Evolutionary conservation across 345 rosid species (phyloP), one percentile per base, ranked within the genome.

Genomic region (Crucihimalaya himalaica): DNA sequence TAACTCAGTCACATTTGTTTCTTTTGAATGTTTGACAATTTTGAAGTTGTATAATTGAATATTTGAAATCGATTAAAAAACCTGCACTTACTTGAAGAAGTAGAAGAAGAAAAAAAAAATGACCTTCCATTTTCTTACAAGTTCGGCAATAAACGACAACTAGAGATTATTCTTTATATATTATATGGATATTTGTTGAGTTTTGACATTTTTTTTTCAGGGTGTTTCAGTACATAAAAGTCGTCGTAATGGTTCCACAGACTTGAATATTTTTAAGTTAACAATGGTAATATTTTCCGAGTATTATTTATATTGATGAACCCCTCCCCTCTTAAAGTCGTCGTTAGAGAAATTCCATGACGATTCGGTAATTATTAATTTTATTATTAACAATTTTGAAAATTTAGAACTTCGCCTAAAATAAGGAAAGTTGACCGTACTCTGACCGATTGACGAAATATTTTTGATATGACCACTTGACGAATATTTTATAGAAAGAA

Each of bases 61-160:
- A 7, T 4, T 25, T 58, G 19, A 32, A 69, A 55, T 28, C 7
- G 4, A 21, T 15, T 20, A 46, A 27, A 29, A 15, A 57, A 57
- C 2, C 8, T 9, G 15, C 13, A 54, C 45, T 19, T 56, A 43
- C 43, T 28, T 43, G 37, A 58, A 20, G n/a, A 34, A 10, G 48
- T 1, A 19, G 45, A 45, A 57, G 13, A 18, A 64, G 8, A 31
- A 6, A 9, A 6, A n/a, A 55, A 16, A 43, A 3, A 5, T 34
- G 23, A 48, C 18, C 45, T 14, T 48, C 34, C 27, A 66, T 58
- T 58, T 66, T 59, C 28, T 37, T 5, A 37, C 31, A 13, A 39
- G 55, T 74, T 74, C 35, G 78, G 78, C 54, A 50, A 47, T 20
- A 74, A 65, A 74, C 18, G 35, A 66, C 46, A 29, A 10, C 46